These are phyloP conservation scores for Tuber magnatum DNA, from an alignment of 495 filamentous ascomycete genomes.

Conservation along the genomic window DNA sequence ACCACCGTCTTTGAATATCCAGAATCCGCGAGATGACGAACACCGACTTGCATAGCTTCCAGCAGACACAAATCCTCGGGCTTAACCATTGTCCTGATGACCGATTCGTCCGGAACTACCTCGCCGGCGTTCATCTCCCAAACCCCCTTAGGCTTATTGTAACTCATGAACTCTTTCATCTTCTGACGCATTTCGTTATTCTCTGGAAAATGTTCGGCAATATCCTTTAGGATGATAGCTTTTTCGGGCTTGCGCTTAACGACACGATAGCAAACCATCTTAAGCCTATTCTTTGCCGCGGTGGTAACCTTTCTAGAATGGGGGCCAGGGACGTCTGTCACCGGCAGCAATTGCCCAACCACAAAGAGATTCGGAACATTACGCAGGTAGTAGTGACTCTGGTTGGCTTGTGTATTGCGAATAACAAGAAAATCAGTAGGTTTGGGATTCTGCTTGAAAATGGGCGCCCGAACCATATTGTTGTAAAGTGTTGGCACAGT, in stretches of 20 bases:
- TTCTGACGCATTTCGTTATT: constrained; percentile 89
- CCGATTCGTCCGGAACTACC: constrained; percentile 63
- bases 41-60: constrained; percentile 93
- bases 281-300: constrained; percentile 86
- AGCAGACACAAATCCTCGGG: constrained; percentile 91
- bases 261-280: constrained; percentile 85
- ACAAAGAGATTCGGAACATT: constrained; percentile 83
- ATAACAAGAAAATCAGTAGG: constrained; percentile 81
- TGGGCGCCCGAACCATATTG: constrained; percentile 84
- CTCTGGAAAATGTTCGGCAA: constrained; percentile 80
- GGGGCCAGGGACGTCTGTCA: constrained; percentile 82
- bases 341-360: constrained; percentile 87
- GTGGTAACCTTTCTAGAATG: constrained; percentile 93
- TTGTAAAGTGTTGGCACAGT: constrained; percentile 85
- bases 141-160: constrained; percentile 61
- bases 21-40: constrained; percentile 72
- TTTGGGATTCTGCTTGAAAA: constrained; percentile 78
- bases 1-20: constrained; percentile 67
- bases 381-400: constrained; percentile 66
- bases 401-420: constrained; percentile 63
- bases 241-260: constrained; percentile 64
- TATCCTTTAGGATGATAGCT: constrained; percentile 63
- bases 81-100: constrained; percentile 76
- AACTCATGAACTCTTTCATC: constrained; percentile 81
- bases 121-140: constrained; percentile 73